Conservation (phyloP, 164 flowering plant genomes). For the Cinnamomum micranthum region DNA sequence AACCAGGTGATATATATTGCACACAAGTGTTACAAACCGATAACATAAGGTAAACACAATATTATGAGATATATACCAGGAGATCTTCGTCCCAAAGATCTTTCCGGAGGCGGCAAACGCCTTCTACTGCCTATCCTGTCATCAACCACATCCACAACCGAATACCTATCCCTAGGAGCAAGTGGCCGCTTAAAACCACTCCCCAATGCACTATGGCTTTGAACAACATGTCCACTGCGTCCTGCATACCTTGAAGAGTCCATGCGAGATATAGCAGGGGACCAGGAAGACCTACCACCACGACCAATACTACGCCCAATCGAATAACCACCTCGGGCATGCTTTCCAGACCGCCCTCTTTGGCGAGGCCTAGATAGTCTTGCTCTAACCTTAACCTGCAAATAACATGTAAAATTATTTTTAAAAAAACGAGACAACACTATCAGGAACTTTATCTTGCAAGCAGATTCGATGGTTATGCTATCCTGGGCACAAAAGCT, state of each 20-base stretch:
- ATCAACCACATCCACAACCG: slow-evolving; percentile 40
- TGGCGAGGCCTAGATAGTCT: slow-evolving; percentile 90
- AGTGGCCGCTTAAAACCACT: slow-evolving; percentile 48
- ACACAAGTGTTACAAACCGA: neutral
- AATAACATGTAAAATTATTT: neutral
- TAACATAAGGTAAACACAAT: neutral
- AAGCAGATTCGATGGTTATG: too few relatives aligned
- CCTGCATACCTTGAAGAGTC: slow-evolving; percentile 38
- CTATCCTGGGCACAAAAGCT: too few relatives aligned
- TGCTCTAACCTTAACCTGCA: slow-evolving; percentile 89
- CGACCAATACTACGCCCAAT: slow-evolving; percentile 35
- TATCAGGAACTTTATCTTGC: too few relatives aligned
- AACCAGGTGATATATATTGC: neutral
- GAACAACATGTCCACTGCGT: slow-evolving; percentile 19
- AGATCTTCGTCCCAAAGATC: slow-evolving; percentile 75
- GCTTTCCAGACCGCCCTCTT: slow-evolving; percentile 50
- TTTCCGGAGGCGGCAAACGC: slow-evolving; percentile 54
- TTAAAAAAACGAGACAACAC: too few relatives aligned
- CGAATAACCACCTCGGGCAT: slow-evolving; percentile 41
- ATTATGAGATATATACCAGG: slow-evolving; percentile 30
- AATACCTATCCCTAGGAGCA: slow-evolving; percentile 59
- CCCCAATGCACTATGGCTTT: slow-evolving; percentile 14
- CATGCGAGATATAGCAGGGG: slow-evolving; percentile 26
- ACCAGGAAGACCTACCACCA: slow-evolving; percentile 54
- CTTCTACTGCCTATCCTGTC: slow-evolving; percentile 44